Evolutionary conservation across 352 stramenopile species (phyloP), one percentile per base, ranked within the genome.

Genomic region (Globisporangium camurandrum): DNA sequence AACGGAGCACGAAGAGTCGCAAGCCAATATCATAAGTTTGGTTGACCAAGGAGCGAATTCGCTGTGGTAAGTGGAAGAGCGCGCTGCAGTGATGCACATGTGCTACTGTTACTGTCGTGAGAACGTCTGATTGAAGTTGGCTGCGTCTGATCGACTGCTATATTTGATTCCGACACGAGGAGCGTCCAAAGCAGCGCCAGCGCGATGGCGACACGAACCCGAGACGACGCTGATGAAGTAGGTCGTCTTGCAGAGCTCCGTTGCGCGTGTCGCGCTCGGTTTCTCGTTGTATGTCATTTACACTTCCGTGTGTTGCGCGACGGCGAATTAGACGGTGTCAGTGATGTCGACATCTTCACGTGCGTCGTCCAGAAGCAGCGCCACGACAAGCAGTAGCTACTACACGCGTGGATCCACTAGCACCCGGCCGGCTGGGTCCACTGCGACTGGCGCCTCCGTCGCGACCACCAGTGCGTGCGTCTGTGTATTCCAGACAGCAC

Each of bases 381-480:
- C 36, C 43, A 36, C 46, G 30, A 54, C 28, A 16, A 60, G 51
- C 23, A 48, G 26, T 20, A 45, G 26, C n/a, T 39, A 62, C 14
- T 23, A 27, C 20, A 36, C 26, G 4, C 47, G 40, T 28, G 33
- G 28, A 24, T 38, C 17, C 1, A 27, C 16, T 28, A 47, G 42
- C 36, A 37, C 22, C 24, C 39, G 16, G 10, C 41, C 37, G 42
- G 41, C 16, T 9, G 11, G 27, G 3, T 48, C 51, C 6, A 19
- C 36, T 11, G 22, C 36, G 10, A 10, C 17, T 19, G 11, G 36
- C 2, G 57, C 27, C 12, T 76, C 67, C 6, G 23, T 71, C 41
- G 58, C 63, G 16, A 82, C 71, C 14, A 74, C 67, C 49, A 62
- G 68, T 79, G 56, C 23, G 64, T 54, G 7, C 28, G n/a, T 10